Base-by-base conservation (phyloP, 176 grass and related monocot species). In the Aegilops sharonensis region DNA sequence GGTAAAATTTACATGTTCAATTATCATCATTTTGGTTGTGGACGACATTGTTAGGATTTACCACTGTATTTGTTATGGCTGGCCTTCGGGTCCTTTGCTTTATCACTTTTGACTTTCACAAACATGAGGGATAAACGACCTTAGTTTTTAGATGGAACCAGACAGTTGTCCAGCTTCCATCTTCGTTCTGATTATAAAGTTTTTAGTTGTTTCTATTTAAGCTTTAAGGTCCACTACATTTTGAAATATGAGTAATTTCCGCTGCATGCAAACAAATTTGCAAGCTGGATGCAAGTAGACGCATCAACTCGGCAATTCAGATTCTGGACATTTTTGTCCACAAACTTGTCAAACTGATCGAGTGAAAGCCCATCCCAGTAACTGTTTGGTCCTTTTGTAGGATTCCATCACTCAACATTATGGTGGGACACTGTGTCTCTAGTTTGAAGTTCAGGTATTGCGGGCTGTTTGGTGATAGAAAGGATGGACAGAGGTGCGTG, bases 371-470 rank as follows among this genome's bases (percentile, higher is more conserved):
- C 42, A 45, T 45, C 39, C 8, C 2, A 42, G 39, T 43, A 43
- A 43, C 40, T 43, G 40, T 43, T 43, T 43, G 9, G 9, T 43
- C 43, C 43, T 47, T 47, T 47, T 47, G 43, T 47, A 47, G 43
- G 43, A 47, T 47, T 47, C 43, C 43, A 47, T 47, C 43, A 47
- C 43, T 47, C 43, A 47, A 13, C 77, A 91, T 81, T 91, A 88
- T 6, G 81, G 89, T 81, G 89, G 81, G 30, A 81, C 15, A 32
- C 69, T 91, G 3, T 77, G 62, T 76, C 84, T 91, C 50, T 88
- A 88, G 81, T 27, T 84, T 2, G 7, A 20, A 27, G 80, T 18
- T 71, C 48, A 30, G 27, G 17, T 65, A 65, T n/a, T 2, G 54
- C 3, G n/a, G 20, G 14, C 45, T 62, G 30, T 62, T 85, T 72